Evolutionary conservation across 1,284 basidiomycete genomes (phyloP).

Genomic region (Naganishia albida): DNA sequence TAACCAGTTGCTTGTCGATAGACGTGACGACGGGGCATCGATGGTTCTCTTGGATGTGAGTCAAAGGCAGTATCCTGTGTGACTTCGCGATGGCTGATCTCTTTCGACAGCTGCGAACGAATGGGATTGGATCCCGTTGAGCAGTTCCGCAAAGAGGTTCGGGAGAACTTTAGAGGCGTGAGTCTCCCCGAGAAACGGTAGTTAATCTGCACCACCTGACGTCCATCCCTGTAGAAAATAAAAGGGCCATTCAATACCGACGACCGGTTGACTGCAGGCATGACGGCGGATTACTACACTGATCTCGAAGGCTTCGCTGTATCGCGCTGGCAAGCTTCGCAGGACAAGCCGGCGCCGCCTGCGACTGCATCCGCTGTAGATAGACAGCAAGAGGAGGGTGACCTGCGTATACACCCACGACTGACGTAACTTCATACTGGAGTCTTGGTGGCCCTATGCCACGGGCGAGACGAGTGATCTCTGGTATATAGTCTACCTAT

Average conservation of each 20-base stretch:
- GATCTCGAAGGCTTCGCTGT: constrained; percentile 60
- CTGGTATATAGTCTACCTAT: too few species aligned
- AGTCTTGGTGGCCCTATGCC: too few species aligned
- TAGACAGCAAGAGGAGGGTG: constrained; percentile 38
- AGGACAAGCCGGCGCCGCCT: neutral
- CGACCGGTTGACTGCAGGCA: constrained; percentile 72
- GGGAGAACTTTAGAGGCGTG: constrained; percentile 67
- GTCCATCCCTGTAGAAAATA: constrained; percentile 56
- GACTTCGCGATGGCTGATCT: neutral
- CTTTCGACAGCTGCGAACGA: constrained; percentile 58
- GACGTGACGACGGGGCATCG: constrained; percentile 78
- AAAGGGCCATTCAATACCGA: constrained; percentile 82
- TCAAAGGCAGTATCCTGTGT: neutral
- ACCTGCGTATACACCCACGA: constrained; percentile 47
- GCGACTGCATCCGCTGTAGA: neutral
- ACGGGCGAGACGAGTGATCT: too few species aligned
- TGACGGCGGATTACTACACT: constrained; percentile 71
- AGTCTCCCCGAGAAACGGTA: neutral
- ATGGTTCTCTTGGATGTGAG: constrained; percentile 73
- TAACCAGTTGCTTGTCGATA: constrained; percentile 33
- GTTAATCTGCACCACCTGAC: neutral
- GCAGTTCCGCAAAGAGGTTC: constrained; percentile 74
- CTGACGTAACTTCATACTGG: constrained; percentile 41
- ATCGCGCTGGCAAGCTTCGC: constrained; percentile 48
- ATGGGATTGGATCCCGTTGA: constrained; percentile 68